Conservation (phyloP, 2,329 filamentous ascomycete genomes). For the Cryphonectria radicalis region DNA sequence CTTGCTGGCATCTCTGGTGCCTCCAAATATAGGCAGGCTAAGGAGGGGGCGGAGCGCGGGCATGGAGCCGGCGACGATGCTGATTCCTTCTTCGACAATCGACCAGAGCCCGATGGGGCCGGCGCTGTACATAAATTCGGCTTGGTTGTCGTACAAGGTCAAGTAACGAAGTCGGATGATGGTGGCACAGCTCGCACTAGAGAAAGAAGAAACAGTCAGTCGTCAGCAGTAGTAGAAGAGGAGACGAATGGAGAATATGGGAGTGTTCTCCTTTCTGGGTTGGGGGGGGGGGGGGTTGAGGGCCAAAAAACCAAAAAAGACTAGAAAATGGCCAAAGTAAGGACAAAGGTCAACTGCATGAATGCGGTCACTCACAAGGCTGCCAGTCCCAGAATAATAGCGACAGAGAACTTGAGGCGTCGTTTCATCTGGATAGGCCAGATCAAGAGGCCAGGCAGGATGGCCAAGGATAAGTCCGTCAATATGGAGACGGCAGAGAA, state of each 20-base stretch:
- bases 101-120: constrained; percentile 51
- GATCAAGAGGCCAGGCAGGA: constrained; percentile 45
- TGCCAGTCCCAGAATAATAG: constrained; percentile 48
- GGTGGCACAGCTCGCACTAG: constrained; percentile 42
- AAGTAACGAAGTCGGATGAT: constrained; percentile 49
- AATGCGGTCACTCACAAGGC: constrained; percentile 42
- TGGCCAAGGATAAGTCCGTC: constrained; percentile 41
- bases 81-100: constrained; percentile 53
- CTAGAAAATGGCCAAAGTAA: too few species aligned
- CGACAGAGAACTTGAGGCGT: constrained; percentile 49
- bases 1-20: neutral
- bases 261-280: too few species aligned
- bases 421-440: constrained; percentile 48
- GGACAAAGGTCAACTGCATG: too few species aligned
- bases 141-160: constrained; percentile 43
- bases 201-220: constrained; percentile 12
- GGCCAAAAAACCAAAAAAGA: too few species aligned
- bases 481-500: constrained; percentile 42
- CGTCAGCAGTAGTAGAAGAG: neutral
- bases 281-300: too few species aligned
- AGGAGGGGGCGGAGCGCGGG: constrained; percentile 51
- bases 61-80: constrained; percentile 53
- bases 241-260: neutral
- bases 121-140: constrained; percentile 46
- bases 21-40: constrained; percentile 35